Evolutionary conservation across 1,139 yeast species (phyloP), one percentile per base, ranked within the genome.

Genomic region (Waltiozyma solani): DNA sequence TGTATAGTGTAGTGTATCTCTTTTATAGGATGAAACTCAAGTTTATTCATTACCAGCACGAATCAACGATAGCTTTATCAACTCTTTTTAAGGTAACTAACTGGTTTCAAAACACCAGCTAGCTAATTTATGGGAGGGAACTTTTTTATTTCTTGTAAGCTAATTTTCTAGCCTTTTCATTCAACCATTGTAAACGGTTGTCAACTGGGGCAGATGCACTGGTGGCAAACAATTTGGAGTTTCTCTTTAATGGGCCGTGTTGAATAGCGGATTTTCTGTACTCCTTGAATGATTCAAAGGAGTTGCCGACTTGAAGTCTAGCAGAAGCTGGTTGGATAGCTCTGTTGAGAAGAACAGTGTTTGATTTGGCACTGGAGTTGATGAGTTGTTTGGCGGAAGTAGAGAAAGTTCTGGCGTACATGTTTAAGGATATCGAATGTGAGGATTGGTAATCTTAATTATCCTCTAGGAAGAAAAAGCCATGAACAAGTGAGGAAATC

Each of bases 211-310:
- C 18, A 26, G 30, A 8, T n/a, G 30, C 18, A 14, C 18, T 6
- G 11, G 30, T 26, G 30, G 30, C 18, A 11, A 26, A 26, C 13
- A 26, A 26, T 11, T 26, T 26, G 11, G 32, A 36, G 29, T 39
- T 44, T 43, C 47, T 49, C n/a, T 45, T 49, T 34, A 49, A 40
- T 19, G 56, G 56, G 21, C 56, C 56, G 37, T 50, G 53, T 37
- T 48, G 52, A 24, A 42, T 46, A 9, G 56, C 56, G 15, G 49
- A 44, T 40, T 45, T 49, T 46, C 56, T 50, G 39, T 52, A 52
- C 38, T 52, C 56, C 15, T 46, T 46, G 39, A 52, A 52, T 1
- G 54, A 48, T 14, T 36, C 37, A 42, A 49, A 52, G 2, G 56
- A 47, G 43, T 52, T 48, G 13, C 56, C 56, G 6, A 40, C 18